A percentile compares a stretch with the other conserved stretches of the same genome.
phyloP scores from a whole-genome alignment of 164 flowering plant genomes.

The Malania oleifera region DNA sequence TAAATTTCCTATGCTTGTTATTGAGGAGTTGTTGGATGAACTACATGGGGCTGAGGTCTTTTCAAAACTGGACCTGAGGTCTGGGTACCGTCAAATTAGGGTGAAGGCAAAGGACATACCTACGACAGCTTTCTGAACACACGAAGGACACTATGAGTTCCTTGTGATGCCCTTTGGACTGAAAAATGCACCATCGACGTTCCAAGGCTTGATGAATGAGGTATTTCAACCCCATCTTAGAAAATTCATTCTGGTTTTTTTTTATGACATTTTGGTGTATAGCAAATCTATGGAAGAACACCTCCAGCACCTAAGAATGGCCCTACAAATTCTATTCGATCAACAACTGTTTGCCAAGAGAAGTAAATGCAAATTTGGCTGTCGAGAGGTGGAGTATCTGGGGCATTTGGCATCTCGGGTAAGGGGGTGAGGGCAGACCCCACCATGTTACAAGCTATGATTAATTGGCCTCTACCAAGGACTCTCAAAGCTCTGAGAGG shows the following conservation, averaged over 20 bases:
- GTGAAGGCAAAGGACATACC: not conserved
- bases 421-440: conserved; percentile 6
- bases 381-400: not conserved
- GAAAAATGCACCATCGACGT: conserved; percentile 7
- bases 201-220: conserved; percentile 13
- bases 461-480: conserved; percentile 1
- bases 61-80: conserved; percentile 11
- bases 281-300: not conserved
- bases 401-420: conserved; percentile 5
- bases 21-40: conserved; percentile 14
- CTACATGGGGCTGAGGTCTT: conserved; percentile 5
- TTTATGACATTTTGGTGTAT: conserved; percentile 11
- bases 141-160: conserved; percentile 13
- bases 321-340: not conserved
- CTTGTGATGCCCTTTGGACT: conserved; percentile 16
- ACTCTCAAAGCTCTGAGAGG: not conserved
- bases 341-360: not conserved
- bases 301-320: not conserved
- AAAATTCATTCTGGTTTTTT: conserved; percentile 1
- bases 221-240: not conserved
- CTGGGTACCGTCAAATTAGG: conserved; percentile 13
- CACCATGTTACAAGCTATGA: not conserved
- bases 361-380: conserved; percentile 5
- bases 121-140: conserved; percentile 13
- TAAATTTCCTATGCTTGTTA: conserved; percentile 7